Evolutionary conservation across 208 protist species (phyloP).

Genomic region (Trypanosoma theileri): DNA sequence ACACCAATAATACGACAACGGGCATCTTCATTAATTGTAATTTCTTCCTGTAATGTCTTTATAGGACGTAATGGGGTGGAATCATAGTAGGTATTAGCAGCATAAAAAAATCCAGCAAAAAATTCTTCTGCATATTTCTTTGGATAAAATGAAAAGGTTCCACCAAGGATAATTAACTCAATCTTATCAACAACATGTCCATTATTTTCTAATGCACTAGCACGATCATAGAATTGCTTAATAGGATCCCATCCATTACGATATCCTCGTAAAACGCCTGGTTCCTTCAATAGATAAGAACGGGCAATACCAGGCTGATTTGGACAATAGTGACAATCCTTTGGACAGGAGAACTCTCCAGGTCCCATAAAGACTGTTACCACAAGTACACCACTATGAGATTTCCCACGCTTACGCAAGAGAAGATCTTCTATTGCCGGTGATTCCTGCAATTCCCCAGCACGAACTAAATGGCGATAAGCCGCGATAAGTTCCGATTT

Average conservation of each 20-base stretch:
- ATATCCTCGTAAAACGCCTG: constrained; percentile 88
- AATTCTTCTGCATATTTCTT: constrained; percentile 94
- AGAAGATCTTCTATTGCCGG: constrained; percentile 66
- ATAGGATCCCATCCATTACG: constrained; percentile 91
- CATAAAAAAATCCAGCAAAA: constrained; percentile 88
- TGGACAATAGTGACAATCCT: constrained; percentile 94
- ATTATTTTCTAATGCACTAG: constrained; percentile 88
- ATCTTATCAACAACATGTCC: constrained; percentile 96
- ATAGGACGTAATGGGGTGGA: constrained; percentile 57
- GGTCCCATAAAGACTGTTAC: constrained; percentile 93
- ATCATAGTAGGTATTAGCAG: constrained; percentile 91
- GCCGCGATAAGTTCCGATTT: constrained; percentile 89
- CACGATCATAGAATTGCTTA: constrained; percentile 90
- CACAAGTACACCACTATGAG: constrained; percentile 91
- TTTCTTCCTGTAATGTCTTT: constrained; percentile 70
- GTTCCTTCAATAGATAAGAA: constrained; percentile 92
- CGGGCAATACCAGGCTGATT: constrained; percentile 90
- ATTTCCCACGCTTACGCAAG: constrained; percentile 82
- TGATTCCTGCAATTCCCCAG: constrained; percentile 45
- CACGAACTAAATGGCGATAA: constrained; percentile 79
- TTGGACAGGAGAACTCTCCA: constrained; percentile 89
- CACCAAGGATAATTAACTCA: constrained; percentile 99
- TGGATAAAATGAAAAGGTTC: constrained; percentile 98
- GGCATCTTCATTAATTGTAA: constrained; percentile 91
- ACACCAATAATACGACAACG: constrained; percentile 98